Evolutionary conservation across 2,329 filamentous ascomycete genomes (phyloP).

Genomic region (Bretziella fagacearum): DNA sequence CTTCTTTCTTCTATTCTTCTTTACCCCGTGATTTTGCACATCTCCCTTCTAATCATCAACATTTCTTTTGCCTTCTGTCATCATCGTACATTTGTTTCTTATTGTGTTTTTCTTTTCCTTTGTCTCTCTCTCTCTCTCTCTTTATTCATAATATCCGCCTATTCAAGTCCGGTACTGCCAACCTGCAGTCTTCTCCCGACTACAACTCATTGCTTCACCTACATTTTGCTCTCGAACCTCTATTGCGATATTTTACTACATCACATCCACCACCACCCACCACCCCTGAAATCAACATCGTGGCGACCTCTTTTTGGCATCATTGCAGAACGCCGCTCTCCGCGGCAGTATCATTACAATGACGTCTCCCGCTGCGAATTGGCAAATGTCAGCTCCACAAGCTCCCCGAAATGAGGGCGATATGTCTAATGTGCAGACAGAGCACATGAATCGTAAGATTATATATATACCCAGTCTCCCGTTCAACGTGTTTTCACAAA

Average conservation of each 20-base stretch:
- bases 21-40: neutral
- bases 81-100: neutral
- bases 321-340: neutral
- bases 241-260: neutral
- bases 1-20: too few relatives aligned
- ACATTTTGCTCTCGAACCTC: neutral
- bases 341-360: conserved; percentile 3
- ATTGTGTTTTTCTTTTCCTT: neutral
- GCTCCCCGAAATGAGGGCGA: conserved; percentile 27
- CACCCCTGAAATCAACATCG: neutral
- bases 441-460: conserved; percentile 49
- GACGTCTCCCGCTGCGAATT: conserved; percentile 12
- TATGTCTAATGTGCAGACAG: conserved; percentile 28
- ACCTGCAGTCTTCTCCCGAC: neutral
- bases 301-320: neutral
- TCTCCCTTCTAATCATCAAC: neutral
- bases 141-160: neutral
- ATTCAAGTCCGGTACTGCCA: neutral
- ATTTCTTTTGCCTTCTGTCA: neutral
- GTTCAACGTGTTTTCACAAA: too few relatives aligned
- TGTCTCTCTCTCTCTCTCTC: neutral
- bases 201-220: neutral
- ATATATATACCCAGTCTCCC: too few relatives aligned
- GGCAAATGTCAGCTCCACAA: conserved; percentile 6
- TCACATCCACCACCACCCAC: neutral